A percentile compares a stretch with the other conserved stretches of the same genome.
Evolutionary conservation across 176 grass and related monocot species (phyloP).

Genomic region (Rhynchospora breviuscula): DNA sequence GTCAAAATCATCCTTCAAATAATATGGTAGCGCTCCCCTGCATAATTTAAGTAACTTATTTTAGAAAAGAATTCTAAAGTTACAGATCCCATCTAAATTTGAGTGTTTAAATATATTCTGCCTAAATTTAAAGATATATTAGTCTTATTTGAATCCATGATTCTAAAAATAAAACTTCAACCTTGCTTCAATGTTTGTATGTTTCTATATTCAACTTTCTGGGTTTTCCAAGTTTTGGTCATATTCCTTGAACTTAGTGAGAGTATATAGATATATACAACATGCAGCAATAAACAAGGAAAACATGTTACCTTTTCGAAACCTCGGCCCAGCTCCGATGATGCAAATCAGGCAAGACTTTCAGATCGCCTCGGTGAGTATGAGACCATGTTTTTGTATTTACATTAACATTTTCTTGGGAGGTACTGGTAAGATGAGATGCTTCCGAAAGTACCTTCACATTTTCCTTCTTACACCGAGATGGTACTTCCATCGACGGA

Average conservation of each 20-base stretch:
- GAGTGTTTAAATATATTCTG: background rate
- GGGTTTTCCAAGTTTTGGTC: background rate
- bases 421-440: background rate
- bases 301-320: conserved; percentile 5
- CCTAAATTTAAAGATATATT: conserved; percentile 1
- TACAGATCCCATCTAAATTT: background rate
- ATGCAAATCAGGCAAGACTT: background rate
- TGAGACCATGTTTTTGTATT: background rate
- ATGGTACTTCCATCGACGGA: conserved; percentile 1
- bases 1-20: conserved; percentile 49
- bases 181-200: background rate
- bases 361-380: background rate
- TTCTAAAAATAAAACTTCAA: background rate
- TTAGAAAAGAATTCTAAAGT: background rate
- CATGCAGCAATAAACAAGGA: background rate
- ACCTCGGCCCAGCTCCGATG: background rate
- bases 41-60: background rate
- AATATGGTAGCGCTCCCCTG: conserved; percentile 43
- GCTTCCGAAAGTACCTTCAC: background rate
- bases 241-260: background rate
- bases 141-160: background rate
- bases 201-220: background rate
- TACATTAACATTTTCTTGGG: background rate
- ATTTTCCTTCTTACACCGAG: conserved; percentile 8
- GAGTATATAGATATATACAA: background rate